Base-by-base conservation (phyloP, 2,329 filamentous ascomycete genomes). In the Stagonosporopsis tanaceti region DNA sequence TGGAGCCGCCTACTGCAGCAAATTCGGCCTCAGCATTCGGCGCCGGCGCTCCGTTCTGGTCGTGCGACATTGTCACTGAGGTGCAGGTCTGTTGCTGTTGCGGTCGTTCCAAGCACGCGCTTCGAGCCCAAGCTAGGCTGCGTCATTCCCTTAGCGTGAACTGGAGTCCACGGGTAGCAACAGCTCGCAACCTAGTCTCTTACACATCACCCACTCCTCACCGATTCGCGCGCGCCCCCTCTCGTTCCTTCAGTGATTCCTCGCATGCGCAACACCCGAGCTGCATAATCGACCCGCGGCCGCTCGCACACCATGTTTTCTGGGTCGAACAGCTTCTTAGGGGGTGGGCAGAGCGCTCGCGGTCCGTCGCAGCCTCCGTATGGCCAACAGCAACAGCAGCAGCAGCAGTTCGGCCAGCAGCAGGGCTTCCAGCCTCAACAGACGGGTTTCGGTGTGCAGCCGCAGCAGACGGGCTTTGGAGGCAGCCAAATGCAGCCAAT, bases 241-340 rank as follows among this genome's bases (percentile, higher is more conserved):
- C 59, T 30, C 59, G 50, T 47, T 54, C 53, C 60, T 46, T 30
- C 59, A 52, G 42, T 54, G 52, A 30, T 52, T 52, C 24, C 54
- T 45, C 61, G 62, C 61, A 71, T 72, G 68, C 63, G 65, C 60
- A 58, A 54, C 57, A 61, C 53, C 25, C 39, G 39, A 53, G 37
- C 53, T 48, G 51, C 50, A 47, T 52, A 58, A 60, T 60, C 61
- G 55, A 63, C 61, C 54, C 61, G 65, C 65, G 67, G 63, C 27
- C 57, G 41, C 59, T 60, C 61, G 62, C 60, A 58, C 69, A 74
- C 72, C 79, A 97, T 97, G 94, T 98, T 92, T 81, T 95, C 92
- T 66, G 92, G 89, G 76, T 91, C 92, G 66, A 96, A 91, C 82
- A 89, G 91, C 64, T 97, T 89, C 78, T 80, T 96, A 71, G 92